Conservation (phyloP, 345 rosid genomes). For the Salix purpurea region DNA sequence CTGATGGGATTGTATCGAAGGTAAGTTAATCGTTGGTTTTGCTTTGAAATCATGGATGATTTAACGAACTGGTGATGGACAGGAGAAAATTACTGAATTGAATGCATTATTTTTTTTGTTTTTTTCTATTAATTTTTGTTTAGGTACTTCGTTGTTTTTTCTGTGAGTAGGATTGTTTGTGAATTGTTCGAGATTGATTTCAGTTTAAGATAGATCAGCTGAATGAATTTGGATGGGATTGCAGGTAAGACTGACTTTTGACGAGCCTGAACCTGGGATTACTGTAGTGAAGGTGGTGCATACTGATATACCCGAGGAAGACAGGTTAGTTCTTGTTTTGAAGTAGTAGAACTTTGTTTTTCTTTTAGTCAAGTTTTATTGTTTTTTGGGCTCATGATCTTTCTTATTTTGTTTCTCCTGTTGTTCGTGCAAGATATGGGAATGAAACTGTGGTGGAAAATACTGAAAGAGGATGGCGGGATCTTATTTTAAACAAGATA, state of each 20-base stretch:
- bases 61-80: not conserved
- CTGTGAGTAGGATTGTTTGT: not conserved
- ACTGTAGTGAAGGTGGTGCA: conserved; percentile 71
- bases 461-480: conserved; percentile 96
- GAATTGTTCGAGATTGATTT: conserved; percentile 1
- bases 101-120: not conserved
- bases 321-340: conserved; percentile 48
- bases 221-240: conserved; percentile 17
- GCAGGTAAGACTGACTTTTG: conserved; percentile 69
- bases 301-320: conserved; percentile 85
- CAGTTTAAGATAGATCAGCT: not conserved
- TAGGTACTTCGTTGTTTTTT: not conserved
- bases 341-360: not conserved
- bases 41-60: not conserved
- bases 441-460: conserved; percentile 92
- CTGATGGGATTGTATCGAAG: conserved; percentile 80
- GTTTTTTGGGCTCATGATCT: not conserved
- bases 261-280: conserved; percentile 80
- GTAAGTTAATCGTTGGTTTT: conserved; percentile 29
- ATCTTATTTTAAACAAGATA: conserved; percentile 79
- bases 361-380: not conserved
- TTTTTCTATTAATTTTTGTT: not conserved
- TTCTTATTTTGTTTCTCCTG: not conserved
- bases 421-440: conserved; percentile 62
- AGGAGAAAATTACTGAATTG: not conserved